Conservation (phyloP, 75 land plant genomes). For the Cupressus sempervirens region DNA sequence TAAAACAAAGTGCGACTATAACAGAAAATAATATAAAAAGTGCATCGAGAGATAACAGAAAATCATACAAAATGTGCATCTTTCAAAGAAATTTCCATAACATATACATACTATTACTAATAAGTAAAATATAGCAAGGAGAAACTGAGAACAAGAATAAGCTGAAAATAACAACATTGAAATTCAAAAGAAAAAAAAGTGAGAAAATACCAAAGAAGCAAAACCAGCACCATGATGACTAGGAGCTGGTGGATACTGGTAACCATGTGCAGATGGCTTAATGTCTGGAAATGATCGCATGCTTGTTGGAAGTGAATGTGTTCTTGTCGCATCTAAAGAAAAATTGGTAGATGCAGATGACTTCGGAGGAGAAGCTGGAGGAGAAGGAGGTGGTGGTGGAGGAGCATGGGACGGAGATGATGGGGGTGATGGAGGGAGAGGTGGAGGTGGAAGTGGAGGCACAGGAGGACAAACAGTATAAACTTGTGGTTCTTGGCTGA, state of each 20-base stretch:
- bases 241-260: neutral
- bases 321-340: neutral
- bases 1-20: neutral
- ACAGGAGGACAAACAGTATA: slow-evolving; percentile 17
- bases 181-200: neutral
- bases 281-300: slow-evolving; percentile 15
- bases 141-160: neutral
- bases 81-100: neutral
- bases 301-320: slow-evolving; percentile 11
- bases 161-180: neutral
- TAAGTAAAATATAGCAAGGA: neutral
- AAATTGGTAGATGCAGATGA: slow-evolving; percentile 12
- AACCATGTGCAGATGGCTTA: slow-evolving; percentile 7
- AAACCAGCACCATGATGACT: slow-evolving; percentile 8
- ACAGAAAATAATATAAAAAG: neutral
- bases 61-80: neutral
- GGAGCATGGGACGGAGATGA: neutral
- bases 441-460: slow-evolving; percentile 36
- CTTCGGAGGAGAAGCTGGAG: slow-evolving; percentile 7
- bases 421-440: slow-evolving; percentile 19
- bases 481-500: slow-evolving; percentile 4
- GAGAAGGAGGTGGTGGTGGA: slow-evolving; percentile 17
- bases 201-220: neutral
- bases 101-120: neutral
- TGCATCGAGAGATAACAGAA: too few species aligned